Evolutionary conservation across 805 yeast genomes (phyloP), one percentile per base, ranked within the genome.

Genomic region (Priceomyces haplophilus): DNA sequence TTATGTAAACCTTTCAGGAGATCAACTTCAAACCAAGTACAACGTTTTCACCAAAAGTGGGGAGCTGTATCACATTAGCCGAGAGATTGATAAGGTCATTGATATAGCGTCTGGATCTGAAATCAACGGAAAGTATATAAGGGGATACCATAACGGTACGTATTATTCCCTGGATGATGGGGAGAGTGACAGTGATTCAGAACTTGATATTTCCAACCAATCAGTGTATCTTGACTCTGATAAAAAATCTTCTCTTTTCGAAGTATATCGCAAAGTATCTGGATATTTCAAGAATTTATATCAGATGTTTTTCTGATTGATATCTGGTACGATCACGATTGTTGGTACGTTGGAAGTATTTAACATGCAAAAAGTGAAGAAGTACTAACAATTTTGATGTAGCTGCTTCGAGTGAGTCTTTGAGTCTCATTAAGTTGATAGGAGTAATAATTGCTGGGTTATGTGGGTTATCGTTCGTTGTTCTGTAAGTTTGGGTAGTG

Each of bases 11-110:
- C 55, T 84, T 7, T 45, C 63, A 2, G 69, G 65, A 7, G 53
- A 61, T 0, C 82, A 80, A 32, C 52, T 80, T 42, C 47, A 48
- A 7, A 65, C 79, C 1, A 64, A 64, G 5, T 73, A 53, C 50
- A 64, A 67, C 38, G 70, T 83, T 5, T 64, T 56, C 38, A 72
- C 68, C 40, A 52, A 58, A 1, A 69, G 76, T 50, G 83, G 84
- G 0, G 48, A 54, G 44, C 37, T 55, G 38, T 62, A 70, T 43
- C 46, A 48, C 24, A 52, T 58, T 4, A 45, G 47, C 10, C 59
- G 64, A 5, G 33, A 52, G 43, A 49, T 67, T 50, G 46, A 45
- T 41, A 38, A 49, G 27, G 42, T 34, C 7, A 38, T 40, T 48
- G 55, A 51, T 33, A 34, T 48, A 36, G 50, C 21, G 50, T 54